A percentile compares a stretch with the other conserved stretches of the same genome.
Evolutionary conservation across 257 asterid genomes (phyloP).

Genomic region (Echites panduratus): DNA sequence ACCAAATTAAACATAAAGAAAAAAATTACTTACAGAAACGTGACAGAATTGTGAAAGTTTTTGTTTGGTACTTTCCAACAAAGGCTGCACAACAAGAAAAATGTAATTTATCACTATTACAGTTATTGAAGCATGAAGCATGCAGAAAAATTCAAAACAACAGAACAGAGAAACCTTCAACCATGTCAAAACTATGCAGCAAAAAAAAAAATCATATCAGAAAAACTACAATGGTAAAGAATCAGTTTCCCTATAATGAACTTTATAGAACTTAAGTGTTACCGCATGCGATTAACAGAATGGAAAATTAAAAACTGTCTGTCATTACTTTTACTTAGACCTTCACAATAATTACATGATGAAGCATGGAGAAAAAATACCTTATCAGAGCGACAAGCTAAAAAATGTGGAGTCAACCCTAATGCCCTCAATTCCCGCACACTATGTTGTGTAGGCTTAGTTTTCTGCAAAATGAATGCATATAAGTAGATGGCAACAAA

Average conservation of each 20-base stretch:
- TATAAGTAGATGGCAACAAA: background rate
- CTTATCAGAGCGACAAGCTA: conserved; percentile 95
- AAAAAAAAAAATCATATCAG: background rate
- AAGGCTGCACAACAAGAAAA: conserved; percentile 52
- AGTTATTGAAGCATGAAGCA: conserved; percentile 2
- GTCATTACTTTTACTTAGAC: background rate
- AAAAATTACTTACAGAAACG: conserved; percentile 52
- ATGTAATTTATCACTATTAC: background rate
- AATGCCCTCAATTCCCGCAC: conserved; percentile 89
- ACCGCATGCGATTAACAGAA: background rate
- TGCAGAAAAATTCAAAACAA: background rate
- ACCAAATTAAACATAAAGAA: background rate
- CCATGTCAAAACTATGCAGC: background rate
- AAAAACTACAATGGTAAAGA: background rate
- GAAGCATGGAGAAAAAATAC: conserved; percentile 26
- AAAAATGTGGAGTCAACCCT: conserved; percentile 87
- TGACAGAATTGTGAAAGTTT: conserved; percentile 93
- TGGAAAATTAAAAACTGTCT: background rate
- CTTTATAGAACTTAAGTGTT: too few species aligned
- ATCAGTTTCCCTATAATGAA: background rate
- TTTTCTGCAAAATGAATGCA: conserved; percentile 33
- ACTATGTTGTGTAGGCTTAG: conserved; percentile 96
- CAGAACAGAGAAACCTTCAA: background rate
- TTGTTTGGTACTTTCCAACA: conserved; percentile 68
- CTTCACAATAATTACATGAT: background rate